Evolutionary conservation across 1,284 basidiomycete species (phyloP).

Genomic region (Butyriboletus appendiculatus): DNA sequence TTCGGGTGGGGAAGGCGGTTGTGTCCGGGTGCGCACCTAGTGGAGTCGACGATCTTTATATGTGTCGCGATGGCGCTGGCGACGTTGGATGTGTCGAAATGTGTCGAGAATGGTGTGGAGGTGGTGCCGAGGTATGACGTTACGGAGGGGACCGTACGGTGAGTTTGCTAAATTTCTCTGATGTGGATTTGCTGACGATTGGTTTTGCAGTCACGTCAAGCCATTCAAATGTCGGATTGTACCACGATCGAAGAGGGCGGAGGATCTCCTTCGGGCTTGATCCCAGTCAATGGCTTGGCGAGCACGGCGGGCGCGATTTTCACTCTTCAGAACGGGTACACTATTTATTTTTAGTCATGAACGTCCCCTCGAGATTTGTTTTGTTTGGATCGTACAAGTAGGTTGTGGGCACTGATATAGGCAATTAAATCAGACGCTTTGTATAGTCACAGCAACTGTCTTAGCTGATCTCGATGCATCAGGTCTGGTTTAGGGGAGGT

Average conservation of each 20-base stretch:
- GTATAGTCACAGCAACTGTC: no score
- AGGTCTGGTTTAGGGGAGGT: no score
- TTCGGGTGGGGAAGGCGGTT: conserved; percentile 22
- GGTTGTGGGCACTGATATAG: no score
- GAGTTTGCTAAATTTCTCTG: not conserved
- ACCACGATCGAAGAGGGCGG: conserved; percentile 3
- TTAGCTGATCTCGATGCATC: no score
- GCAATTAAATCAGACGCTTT: no score
- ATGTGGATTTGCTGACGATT: not conserved
- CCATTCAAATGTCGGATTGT: conserved; percentile 19
- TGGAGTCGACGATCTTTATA: not conserved
- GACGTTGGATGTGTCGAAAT: conserved; percentile 12
- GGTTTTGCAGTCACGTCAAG: conserved; percentile 7
- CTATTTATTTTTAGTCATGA: no score
- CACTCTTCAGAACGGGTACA: no score
- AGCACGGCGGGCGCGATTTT: no score
- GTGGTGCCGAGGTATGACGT: conserved; percentile 7
- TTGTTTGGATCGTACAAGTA: no score
- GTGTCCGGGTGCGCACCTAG: conserved; percentile 17
- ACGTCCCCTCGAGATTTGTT: no score
- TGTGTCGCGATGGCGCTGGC: conserved; percentile 8
- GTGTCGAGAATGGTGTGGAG: conserved; percentile 11
- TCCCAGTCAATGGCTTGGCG: no score
- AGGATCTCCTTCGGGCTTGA: conserved; percentile 2
- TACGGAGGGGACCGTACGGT: conserved; percentile 10